Percentiles rank a stretch among this genome's conserved stretches.
phyloP scores from a whole-genome alignment of 208 protist genomes.

The Paratrypanosoma confusum region DNA sequence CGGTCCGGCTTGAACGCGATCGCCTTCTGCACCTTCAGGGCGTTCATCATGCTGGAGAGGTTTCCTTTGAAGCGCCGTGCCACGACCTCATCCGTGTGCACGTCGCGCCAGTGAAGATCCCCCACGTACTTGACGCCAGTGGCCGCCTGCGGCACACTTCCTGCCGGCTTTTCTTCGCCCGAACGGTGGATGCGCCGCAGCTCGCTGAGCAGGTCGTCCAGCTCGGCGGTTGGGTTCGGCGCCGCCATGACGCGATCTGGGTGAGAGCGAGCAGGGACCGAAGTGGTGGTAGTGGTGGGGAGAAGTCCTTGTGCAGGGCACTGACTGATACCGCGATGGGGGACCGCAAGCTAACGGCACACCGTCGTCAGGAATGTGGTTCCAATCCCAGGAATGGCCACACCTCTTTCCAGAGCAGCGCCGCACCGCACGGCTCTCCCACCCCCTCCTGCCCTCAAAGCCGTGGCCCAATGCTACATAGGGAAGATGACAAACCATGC shows the following conservation, averaged over 20 bases:
- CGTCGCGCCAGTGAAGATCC: constrained; percentile 4
- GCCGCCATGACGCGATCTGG: constrained; percentile 2
- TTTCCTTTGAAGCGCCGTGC: constrained; percentile 9
- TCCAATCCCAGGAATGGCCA: too few relatives aligned
- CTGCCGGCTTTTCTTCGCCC: background rate
- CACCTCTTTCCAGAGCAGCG: too few relatives aligned
- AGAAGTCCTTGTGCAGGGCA: constrained; percentile 4
- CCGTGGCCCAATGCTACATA: too few relatives aligned
- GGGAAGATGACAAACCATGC: too few relatives aligned
- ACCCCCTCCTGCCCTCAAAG: too few relatives aligned
- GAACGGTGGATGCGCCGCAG: background rate
- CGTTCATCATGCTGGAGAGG: constrained; percentile 13
- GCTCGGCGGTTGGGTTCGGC: constrained; percentile 10
- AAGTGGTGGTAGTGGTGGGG: background rate
- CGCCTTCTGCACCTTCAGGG: constrained; percentile 8
- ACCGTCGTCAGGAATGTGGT: too few relatives aligned
- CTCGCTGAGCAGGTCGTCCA: constrained; percentile 9
- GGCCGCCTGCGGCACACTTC: background rate
- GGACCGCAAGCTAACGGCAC: constrained; percentile 2
- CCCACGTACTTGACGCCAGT: too few relatives aligned
- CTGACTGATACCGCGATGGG: background rate
- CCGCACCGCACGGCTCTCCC: too few relatives aligned
- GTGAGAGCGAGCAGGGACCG: background rate
- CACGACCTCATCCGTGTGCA: constrained; percentile 1
- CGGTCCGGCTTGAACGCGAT: constrained; percentile 9